Base-by-base conservation (phyloP, 192 early-diverging fungal genomes). In the Coemansia umbellata region DNA sequence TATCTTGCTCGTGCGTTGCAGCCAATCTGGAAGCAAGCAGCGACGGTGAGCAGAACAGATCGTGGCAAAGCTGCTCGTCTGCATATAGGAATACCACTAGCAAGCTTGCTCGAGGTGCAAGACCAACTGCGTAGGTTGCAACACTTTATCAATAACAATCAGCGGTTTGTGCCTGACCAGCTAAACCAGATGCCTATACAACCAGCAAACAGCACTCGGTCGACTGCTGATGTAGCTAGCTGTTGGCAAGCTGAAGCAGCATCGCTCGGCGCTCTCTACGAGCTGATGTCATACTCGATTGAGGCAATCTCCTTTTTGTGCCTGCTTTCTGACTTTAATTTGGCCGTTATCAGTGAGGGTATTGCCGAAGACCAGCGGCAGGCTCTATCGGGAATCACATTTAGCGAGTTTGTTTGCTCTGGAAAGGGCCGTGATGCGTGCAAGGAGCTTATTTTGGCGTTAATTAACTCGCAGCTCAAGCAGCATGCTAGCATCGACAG, bases 1-100 rank as follows among this genome's bases (percentile, higher is more conserved):
- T 93, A 91, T 50, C 55, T 96, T 45, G 76, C 83, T 0, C 85
- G 91, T 10, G 43, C 87, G 3, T 43, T 96, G 41, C 63, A 81
- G 55, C 84, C 90, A 4, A 51, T 92, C 9, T 96, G 94, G 94
- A 78, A 81, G 30, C 67, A 30, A 35, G 54, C 54, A 40, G 72
- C 69, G 1, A 51, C 55, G 3, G 28, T 53, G 8, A 26, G 47
- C 14, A 37, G 37, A 15, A 24, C 17, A 0, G 53, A 55, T 19
- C 39, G 54, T 15, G 37, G 21, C 19, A 27, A 65, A 33, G 32
- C 19, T 8, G 15, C 24, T 5, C 65, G 55, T 5, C 9, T 75
- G 60, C 50, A 69, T 28, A 32, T 83, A 23, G 58, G 69, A 52
- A 64, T 81, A 49, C n/a, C 59, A 2, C 21, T 54, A 19, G 31